Percentiles rank a stretch among this genome's conserved stretches.
These are phyloP conservation scores for Coemansia sp. DNA, from an alignment of 192 early-diverging fungal genomes.

Conservation along the genomic window DNA sequence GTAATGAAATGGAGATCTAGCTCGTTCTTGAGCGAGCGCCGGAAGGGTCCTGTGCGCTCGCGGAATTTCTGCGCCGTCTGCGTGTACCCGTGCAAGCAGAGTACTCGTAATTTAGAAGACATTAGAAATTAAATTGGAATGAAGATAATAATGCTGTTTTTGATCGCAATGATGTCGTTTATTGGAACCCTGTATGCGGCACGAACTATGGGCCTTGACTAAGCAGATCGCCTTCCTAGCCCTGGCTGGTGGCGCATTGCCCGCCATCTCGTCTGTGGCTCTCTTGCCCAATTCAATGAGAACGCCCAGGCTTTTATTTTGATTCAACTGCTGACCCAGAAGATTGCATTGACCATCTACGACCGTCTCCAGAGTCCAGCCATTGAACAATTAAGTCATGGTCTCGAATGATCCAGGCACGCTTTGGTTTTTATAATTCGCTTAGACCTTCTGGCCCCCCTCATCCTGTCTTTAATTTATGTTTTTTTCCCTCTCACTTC, in stretches of 20 bases:
- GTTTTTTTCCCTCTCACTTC: neutral
- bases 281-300: neutral
- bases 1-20: slow-evolving; percentile 24
- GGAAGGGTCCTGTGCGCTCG: slow-evolving; percentile 39
- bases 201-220: too few relatives aligned
- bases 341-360: neutral
- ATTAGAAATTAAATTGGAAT: neutral
- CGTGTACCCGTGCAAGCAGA: slow-evolving; percentile 52
- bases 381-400: neutral
- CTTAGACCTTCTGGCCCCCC: neutral
- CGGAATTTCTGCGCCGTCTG: slow-evolving; percentile 42
- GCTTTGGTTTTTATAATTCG: too few relatives aligned
- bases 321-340: neutral
- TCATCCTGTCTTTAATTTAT: neutral
- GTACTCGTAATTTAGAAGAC: slow-evolving; percentile 18
- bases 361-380: neutral
- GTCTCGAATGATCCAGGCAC: too few relatives aligned
- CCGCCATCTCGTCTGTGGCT: too few relatives aligned
- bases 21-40: slow-evolving; percentile 15
- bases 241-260: too few relatives aligned
- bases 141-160: neutral
- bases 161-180: neutral
- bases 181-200: too few relatives aligned
- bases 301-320: neutral
- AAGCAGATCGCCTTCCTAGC: too few relatives aligned